phyloP scores from a whole-genome alignment of 2,329 filamentous ascomycete genomes.

The Exophiala sp. region DNA sequence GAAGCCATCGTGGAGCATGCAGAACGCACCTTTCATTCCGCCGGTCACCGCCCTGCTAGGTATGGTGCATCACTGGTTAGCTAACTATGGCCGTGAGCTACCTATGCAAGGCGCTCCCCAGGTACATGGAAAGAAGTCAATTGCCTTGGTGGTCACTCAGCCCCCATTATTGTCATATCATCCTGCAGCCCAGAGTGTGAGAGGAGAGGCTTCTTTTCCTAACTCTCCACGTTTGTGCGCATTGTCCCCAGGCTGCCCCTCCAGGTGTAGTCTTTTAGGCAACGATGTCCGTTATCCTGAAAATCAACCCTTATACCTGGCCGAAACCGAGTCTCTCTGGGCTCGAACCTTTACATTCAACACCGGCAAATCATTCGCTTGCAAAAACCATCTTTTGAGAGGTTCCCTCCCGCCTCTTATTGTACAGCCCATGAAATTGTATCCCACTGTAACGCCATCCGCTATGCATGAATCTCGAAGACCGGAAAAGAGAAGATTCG shows the following conservation, averaged over 20 bases:
- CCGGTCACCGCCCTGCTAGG: too few relatives aligned
- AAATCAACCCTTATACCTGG: background rate
- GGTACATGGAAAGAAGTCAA: background rate
- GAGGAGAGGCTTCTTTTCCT: background rate
- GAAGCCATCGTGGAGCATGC: too few relatives aligned
- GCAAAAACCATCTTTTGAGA: background rate
- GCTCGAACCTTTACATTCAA: background rate
- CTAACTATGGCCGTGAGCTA: too few relatives aligned
- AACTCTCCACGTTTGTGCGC: background rate
- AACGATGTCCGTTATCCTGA: background rate
- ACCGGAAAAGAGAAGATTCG: slow-evolving; percentile 5
- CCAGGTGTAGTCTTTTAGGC: background rate
- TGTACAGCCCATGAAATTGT: slow-evolving; percentile 16
- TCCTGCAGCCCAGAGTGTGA: background rate
- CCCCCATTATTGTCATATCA: background rate
- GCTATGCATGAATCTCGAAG: slow-evolving; percentile 23
- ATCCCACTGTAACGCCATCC: slow-evolving; percentile 20
- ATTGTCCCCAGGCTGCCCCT: background rate
- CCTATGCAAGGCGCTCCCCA: too few relatives aligned
- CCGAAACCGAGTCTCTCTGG: background rate
- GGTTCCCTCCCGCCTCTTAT: slow-evolving; percentile 3
- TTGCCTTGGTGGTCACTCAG: background rate
- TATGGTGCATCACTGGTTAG: too few relatives aligned
- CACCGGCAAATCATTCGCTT: background rate
- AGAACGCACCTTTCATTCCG: too few relatives aligned